A percentile compares a stretch with the other conserved stretches of the same genome.
phyloP scores from a whole-genome alignment of 495 filamentous ascomycete species.

The Tuber brumale region DNA sequence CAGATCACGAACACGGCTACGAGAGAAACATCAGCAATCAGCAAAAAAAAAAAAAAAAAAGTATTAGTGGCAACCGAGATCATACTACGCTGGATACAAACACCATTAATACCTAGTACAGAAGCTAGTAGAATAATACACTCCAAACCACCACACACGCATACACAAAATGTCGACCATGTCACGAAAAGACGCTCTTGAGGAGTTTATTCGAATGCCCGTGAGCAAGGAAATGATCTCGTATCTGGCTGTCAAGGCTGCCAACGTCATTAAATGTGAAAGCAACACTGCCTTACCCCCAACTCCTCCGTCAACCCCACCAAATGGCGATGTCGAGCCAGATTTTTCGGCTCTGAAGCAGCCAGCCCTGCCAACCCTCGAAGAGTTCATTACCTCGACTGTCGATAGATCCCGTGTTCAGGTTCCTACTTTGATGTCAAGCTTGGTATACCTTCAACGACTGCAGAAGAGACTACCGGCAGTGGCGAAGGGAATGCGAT shows the following conservation, averaged over 20 bases:
- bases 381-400: conserved; percentile 83
- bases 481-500: conserved; percentile 93
- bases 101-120: conserved; percentile 29
- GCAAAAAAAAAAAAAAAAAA: too few species aligned
- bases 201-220: conserved; percentile 76
- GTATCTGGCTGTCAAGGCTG: conserved; percentile 75
- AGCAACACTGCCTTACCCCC: conserved; percentile 53
- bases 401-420: conserved; percentile 92
- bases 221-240: conserved; percentile 79
- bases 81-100: conserved; percentile 3
- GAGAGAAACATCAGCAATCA: conserved; percentile 2
- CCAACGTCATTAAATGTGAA: conserved; percentile 88
- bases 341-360: conserved; percentile 39
- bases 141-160: not conserved
- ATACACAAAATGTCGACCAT: conserved; percentile 33
- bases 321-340: conserved; percentile 46
- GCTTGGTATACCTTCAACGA: conserved; percentile 83
- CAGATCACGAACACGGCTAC: not conserved
- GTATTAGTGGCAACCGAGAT: not conserved
- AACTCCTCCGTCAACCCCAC: conserved; percentile 63
- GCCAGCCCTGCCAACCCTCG: conserved; percentile 64
- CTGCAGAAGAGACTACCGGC: conserved; percentile 77
- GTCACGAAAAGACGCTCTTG: conserved; percentile 71
- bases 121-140: conserved; percentile 27
- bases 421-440: conserved; percentile 93